Conservation (phyloP, 2,329 filamentous ascomycete genomes). For the Aspergillus fijiensis region DNA sequence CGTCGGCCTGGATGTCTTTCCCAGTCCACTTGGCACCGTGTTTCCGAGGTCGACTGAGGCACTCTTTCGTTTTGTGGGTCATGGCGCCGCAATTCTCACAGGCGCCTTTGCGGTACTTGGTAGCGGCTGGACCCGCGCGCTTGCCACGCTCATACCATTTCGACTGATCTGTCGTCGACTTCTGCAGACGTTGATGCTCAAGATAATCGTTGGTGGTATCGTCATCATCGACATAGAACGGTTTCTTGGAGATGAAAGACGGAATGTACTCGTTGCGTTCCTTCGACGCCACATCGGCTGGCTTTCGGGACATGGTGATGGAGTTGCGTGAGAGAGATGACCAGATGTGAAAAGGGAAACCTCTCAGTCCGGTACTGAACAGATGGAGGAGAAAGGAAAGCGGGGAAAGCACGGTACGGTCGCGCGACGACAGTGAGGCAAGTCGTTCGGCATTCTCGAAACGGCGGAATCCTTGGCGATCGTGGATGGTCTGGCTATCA, state of each 20-base stretch:
- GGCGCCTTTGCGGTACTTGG: constrained; percentile 95
- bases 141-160: constrained; percentile 93
- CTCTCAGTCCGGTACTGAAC: background rate
- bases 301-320: constrained; percentile 45
- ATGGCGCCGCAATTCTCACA: constrained; percentile 98
- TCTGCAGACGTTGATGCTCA: constrained; percentile 87
- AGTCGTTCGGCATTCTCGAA: background rate
- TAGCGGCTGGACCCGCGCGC: constrained; percentile 80
- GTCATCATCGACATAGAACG: constrained; percentile 86
- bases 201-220: constrained; percentile 81
- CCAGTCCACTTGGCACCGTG: constrained; percentile 90
- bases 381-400: constrained; percentile 4
- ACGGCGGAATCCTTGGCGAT: constrained; percentile 3
- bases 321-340: background rate
- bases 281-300: constrained; percentile 60
- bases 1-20: constrained; percentile 89
- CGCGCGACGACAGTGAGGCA: background rate
- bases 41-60: constrained; percentile 82
- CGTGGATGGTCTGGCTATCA: constrained; percentile 8
- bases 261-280: constrained; percentile 99
- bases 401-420: background rate
- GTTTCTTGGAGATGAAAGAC: constrained; percentile 94
- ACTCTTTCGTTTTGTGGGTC: constrained; percentile 95
- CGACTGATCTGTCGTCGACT: constrained; percentile 65
- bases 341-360: background rate